Conservation (phyloP, 2,329 filamentous ascomycete genomes). For the Alternaria sp. region DNA sequence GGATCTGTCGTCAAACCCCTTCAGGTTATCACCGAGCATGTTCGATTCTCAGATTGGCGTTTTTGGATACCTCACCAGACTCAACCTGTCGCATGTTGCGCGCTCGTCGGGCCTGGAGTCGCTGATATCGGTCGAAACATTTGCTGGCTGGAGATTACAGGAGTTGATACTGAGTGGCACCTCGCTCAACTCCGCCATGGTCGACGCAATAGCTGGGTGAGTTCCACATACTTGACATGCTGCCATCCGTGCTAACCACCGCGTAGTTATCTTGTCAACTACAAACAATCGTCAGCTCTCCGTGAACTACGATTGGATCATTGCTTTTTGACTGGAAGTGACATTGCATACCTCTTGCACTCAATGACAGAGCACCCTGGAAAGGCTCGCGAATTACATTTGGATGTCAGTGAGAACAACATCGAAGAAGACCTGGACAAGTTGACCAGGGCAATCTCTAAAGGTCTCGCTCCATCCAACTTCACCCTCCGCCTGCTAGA, state of each 20-base stretch:
- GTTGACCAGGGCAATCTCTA: conserved; percentile 59
- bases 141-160: conserved; percentile 71
- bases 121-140: conserved; percentile 68
- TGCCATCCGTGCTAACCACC: conserved; percentile 42
- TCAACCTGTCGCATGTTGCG: conserved; percentile 70
- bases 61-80: conserved; percentile 69
- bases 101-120: conserved; percentile 68
- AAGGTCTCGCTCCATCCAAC: conserved; percentile 64
- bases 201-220: conserved; percentile 65
- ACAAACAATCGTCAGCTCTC: conserved; percentile 64
- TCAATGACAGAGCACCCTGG: conserved; percentile 63
- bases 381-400: conserved; percentile 63
- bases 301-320: conserved; percentile 69
- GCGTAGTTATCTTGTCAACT: conserved; percentile 64
- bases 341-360: conserved; percentile 69
- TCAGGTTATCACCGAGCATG: conserved; percentile 67
- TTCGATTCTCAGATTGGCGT: conserved; percentile 71
- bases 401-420: conserved; percentile 70
- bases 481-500: conserved; percentile 73
- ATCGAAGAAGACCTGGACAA: conserved; percentile 60
- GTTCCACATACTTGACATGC: background rate
- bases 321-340: conserved; percentile 68
- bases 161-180: conserved; percentile 70
- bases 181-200: conserved; percentile 65
- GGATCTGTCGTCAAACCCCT: conserved; percentile 70